These are phyloP conservation scores for Hypocreales sp. DNA, from an alignment of 2,329 filamentous ascomycete species.

Conservation along the genomic window DNA sequence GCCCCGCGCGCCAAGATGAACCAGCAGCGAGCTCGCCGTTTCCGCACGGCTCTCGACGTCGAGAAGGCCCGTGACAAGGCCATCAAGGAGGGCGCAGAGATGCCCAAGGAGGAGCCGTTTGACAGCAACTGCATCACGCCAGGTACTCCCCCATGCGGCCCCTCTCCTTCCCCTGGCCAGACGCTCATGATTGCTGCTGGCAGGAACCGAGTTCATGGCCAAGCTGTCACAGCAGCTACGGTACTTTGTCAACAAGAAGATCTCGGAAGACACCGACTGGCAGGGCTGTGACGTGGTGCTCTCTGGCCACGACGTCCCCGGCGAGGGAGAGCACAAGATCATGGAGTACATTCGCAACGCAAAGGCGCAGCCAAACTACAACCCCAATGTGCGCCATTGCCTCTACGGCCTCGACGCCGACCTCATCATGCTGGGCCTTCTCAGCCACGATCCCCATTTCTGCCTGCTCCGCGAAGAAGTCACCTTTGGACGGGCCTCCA, in stretches of 20 bases:
- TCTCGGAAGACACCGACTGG: conserved; percentile 94
- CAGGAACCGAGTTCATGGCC: conserved; percentile 86
- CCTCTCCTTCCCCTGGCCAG: no score
- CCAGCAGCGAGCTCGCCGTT: conserved; percentile 88
- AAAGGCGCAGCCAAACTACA: conserved; percentile 86
- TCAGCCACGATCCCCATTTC: conserved; percentile 97
- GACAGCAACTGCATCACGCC: conserved; percentile 99
- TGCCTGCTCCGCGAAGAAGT: conserved; percentile 94
- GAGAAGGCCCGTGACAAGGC: conserved; percentile 89
- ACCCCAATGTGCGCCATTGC: conserved; percentile 88
- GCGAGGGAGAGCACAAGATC: conserved; percentile 98
- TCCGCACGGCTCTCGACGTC: conserved; percentile 82
- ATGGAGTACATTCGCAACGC: conserved; percentile 99
- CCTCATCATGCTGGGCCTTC: conserved; percentile 92
- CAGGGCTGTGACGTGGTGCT: conserved; percentile 92
- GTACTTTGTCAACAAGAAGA: conserved; percentile 98
- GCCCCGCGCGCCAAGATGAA: conserved; percentile 99
- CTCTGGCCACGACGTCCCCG: conserved; percentile 93
- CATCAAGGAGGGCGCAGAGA: conserved; percentile 71
- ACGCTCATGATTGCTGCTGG: conserved; percentile 5
- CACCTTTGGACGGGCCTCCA: conserved; percentile 79
- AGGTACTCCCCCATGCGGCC: conserved; percentile 25
- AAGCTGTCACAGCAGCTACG: conserved; percentile 86
- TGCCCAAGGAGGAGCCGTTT: conserved; percentile 90
- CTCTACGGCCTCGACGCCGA: conserved; percentile 95